Base-by-base conservation (phyloP, 169 alveolate genomes). In the Cryptosporidium viatorum region DNA sequence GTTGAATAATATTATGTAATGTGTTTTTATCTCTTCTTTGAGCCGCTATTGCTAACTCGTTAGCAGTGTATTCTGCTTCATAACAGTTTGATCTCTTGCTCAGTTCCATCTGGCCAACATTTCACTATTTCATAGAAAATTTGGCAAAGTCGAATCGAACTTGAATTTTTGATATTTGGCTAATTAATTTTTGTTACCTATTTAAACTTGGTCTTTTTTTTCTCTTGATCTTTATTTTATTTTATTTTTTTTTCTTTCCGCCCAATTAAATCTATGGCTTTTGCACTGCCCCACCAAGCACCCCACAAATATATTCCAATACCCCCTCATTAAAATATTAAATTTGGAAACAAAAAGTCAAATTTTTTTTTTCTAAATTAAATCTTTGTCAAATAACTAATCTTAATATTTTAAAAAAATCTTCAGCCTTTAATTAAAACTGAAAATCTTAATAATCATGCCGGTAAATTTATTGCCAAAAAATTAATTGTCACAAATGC, bases 31-130 rank as follows among this genome's bases (percentile, higher is more conserved):
- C 89, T 55, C 89, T 80, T 62, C 89, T 59, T 80, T 80, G 89
- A 62, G 89, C 89, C 23, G 89, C 89, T 45, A 80, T 80, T 16
- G 89, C 89, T 48, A 80, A 50, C 55, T 80, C 89, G 59, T 80
- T 59, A 18, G 89, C 73, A 80, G 89, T 65, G 50, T 80, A 80
- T 16, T 80, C 89, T 62, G 89, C 89, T 26, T 60, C 89, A 62
- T 62, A 80, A 62, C 73, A 58, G 39, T 35, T 80, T 50, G 89
- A 45, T 29, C 80, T 70, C 8, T 80, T 80, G 50, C 68, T 80
- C 41, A 80, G 65, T 55, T 80, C 89, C 89, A 80, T 80, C 43
- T 62, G 52, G 29, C 14, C 14, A 23, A 33, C 89, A 65, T 55
- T 55, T 55, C 67, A 55, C 67, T 55, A 55, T 23, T 55, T 55